Evolutionary conservation across 163 green algal species (phyloP), one percentile per base, ranked within the genome.

Genomic region (Chlorella variabilis): DNA sequence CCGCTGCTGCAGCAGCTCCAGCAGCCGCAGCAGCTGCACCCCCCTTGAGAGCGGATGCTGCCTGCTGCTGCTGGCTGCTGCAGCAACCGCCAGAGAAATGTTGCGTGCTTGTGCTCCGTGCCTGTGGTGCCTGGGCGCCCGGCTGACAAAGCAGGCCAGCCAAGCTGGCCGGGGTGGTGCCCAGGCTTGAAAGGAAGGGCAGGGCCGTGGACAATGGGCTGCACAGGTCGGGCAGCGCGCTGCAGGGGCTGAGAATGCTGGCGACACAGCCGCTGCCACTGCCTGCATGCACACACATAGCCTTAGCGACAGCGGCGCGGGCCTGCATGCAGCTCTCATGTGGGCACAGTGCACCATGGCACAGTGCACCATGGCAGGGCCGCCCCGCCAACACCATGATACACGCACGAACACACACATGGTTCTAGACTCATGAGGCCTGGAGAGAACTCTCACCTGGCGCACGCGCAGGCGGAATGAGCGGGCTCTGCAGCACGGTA

Each of bases 401-500:
- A n/a, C n/a, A n/a, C n/a, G n/a, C n/a, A n/a, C n/a, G n/a, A n/a
- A n/a, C n/a, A n/a, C n/a, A n/a, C n/a, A n/a, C n/a, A n/a, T n/a
- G n/a, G n/a, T n/a, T n/a, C n/a, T n/a, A n/a, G n/a, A n/a, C n/a
- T n/a, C n/a, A n/a, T n/a, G n/a, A n/a, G n/a, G n/a, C n/a, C n/a
- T n/a, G n/a, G n/a, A n/a, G n/a, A n/a, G n/a, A n/a, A n/a, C n/a
- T n/a, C n/a, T n/a, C 73, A 70, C 73, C 73, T 45, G 73, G 34
- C 36, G 27, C 65, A 1, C 38, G 2, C 3, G 36, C 38, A 1
- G 56, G 36, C 4, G 13, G 38, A 1, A n/a, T 17, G 4, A 67
- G 27, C 3, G 73, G 73, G 73, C 73, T 80, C 56, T 80, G 73
- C 36, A 80, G 73, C n/a, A 80, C 38, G 7, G 70, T 54, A 33